Percentiles rank a stretch among this genome's conserved stretches.
Evolutionary conservation across 208 protist genomes (phyloP).

Genomic region (Trypanosoma mega): DNA sequence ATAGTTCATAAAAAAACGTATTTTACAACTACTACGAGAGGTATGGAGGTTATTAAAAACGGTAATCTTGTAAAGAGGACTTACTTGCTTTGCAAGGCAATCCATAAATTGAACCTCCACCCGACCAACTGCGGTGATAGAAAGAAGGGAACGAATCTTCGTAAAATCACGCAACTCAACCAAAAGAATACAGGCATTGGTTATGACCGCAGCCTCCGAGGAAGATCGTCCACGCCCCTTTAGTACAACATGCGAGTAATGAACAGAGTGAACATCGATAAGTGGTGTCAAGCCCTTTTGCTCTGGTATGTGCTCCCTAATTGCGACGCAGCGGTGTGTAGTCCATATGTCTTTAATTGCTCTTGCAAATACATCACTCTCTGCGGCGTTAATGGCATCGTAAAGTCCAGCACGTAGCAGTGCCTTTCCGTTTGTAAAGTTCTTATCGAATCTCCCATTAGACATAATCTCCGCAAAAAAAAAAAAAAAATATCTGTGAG

Average conservation of each 20-base stretch:
- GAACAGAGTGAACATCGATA: neutral
- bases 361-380: too few species aligned
- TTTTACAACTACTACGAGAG: neutral
- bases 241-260: constrained; percentile 1
- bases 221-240: neutral
- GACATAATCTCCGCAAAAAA: too few species aligned
- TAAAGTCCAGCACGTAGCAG: too few species aligned
- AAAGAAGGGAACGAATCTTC: neutral
- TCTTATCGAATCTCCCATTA: too few species aligned
- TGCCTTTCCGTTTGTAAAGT: too few species aligned
- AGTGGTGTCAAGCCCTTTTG: too few species aligned
- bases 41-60: neutral
- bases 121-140: neutral
- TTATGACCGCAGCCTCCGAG: neutral
- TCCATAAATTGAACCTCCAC: neutral
- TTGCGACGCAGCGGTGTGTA: too few species aligned
- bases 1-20: constrained; percentile 1
- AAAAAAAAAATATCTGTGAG: too few species aligned
- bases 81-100: neutral
- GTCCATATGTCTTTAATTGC: too few species aligned
- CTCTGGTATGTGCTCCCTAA: too few species aligned
- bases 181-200: constrained; percentile 10
- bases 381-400: too few species aligned
- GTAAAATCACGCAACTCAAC: neutral
- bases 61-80: neutral